A percentile compares a stretch with the other conserved stretches of the same genome.
These are phyloP conservation scores for Moesziomyces aphidis DNA, from an alignment of 1,284 basidiomycete species.

Conservation along the genomic window DNA sequence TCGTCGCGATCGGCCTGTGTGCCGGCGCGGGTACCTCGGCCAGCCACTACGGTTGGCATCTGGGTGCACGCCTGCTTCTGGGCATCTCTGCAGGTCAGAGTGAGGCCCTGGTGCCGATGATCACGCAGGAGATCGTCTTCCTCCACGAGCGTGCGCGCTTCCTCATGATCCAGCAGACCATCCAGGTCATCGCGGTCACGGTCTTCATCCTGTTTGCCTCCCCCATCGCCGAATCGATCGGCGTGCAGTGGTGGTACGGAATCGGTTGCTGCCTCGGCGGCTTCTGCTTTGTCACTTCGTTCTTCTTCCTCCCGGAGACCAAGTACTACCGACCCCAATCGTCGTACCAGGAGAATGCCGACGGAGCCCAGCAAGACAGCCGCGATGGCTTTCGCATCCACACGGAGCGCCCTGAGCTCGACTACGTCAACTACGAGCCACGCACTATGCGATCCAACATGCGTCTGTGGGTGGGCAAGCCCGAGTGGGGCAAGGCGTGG, in stretches of 20 bases:
- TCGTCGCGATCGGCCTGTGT: constrained; percentile 13
- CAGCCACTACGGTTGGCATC: constrained; percentile 8
- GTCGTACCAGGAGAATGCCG: constrained; percentile 4
- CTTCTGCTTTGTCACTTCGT: constrained; percentile 11
- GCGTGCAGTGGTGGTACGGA: constrained; percentile 21
- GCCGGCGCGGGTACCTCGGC: constrained; percentile 9
- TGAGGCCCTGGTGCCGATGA: constrained; percentile 17
- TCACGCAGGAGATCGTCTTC: constrained; percentile 20
- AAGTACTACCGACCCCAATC: constrained; percentile 17
- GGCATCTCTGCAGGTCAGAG: constrained; percentile 19
- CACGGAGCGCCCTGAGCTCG: constrained; percentile 14
- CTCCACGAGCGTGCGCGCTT: constrained; percentile 15
- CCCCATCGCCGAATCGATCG: constrained; percentile 14
- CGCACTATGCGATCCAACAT: constrained; percentile 8
- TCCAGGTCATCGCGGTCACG: constrained; percentile 16
- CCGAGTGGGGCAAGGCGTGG: constrained; percentile 19
- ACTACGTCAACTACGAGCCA: constrained; percentile 7
- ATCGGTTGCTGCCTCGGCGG: constrained; percentile 15
- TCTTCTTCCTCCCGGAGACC: constrained; percentile 21
- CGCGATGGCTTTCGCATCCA: constrained; percentile 1
- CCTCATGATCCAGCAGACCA: constrained; percentile 22
- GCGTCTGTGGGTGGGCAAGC: constrained; percentile 16
- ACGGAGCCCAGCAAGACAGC: constrained; percentile 1
- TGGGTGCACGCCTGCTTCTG: constrained; percentile 12
- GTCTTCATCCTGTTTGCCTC: constrained; percentile 20